Percentiles rank a stretch among this genome's conserved stretches.
phyloP scores from a whole-genome alignment of 176 grass and related monocot genomes.

The Elaeis guineensis region DNA sequence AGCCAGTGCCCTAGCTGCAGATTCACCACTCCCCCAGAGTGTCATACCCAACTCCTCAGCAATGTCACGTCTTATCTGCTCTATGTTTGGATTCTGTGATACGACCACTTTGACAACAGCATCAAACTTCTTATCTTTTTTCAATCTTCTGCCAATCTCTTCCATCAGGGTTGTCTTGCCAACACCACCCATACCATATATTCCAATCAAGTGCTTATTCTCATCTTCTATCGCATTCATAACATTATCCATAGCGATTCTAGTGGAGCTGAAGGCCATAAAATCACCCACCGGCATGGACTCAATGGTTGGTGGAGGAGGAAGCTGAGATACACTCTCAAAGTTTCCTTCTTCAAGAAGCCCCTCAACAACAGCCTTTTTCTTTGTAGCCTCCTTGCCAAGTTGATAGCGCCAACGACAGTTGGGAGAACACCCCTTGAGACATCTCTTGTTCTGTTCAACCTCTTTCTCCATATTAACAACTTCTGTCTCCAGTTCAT shows the following conservation, averaged over 20 bases:
- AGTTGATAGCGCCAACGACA: background rate
- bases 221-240: constrained; percentile 15
- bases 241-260: background rate
- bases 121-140: constrained; percentile 13
- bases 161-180: constrained; percentile 25
- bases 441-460: background rate
- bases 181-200: constrained; percentile 29
- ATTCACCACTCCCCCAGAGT: background rate
- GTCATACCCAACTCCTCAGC: constrained; percentile 12
- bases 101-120: constrained; percentile 6
- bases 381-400: constrained; percentile 1
- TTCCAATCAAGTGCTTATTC: constrained; percentile 6
- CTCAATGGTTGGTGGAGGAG: background rate
- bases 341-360: background rate
- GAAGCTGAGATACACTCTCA: background rate
- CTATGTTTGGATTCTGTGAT: constrained; percentile 8
- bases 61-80: background rate
- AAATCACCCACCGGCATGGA: background rate
- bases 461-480: background rate
- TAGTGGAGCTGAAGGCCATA: constrained; percentile 9
- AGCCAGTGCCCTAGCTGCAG: background rate
- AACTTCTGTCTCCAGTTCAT: background rate
- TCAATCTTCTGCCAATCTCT: constrained; percentile 8
- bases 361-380: background rate
- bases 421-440: background rate